phyloP scores from a whole-genome alignment of 768 basidiomycete genomes.

The Boletus rex-veris region DNA sequence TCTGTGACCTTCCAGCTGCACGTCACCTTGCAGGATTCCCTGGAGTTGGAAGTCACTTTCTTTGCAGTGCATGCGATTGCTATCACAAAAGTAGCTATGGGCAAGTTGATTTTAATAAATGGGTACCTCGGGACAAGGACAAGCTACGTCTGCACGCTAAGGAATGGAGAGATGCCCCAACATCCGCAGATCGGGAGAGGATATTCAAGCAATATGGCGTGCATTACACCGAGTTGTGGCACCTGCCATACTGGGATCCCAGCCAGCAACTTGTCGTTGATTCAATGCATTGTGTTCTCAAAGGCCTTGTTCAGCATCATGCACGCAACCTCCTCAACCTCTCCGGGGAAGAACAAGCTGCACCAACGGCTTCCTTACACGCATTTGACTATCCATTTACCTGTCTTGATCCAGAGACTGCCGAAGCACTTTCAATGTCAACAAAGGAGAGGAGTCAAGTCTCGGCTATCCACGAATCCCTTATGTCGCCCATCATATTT shows the following conservation, averaged over 20 bases:
- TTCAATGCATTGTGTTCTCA: too few species aligned
- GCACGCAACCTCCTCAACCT: background rate
- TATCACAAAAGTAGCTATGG: slow-evolving; percentile 10
- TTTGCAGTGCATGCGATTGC: slow-evolving; percentile 31
- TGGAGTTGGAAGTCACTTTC: slow-evolving; percentile 17
- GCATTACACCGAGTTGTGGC: too few species aligned
- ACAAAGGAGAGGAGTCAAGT: background rate
- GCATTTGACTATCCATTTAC: background rate
- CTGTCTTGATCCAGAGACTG: too few species aligned
- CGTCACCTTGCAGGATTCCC: slow-evolving; percentile 26
- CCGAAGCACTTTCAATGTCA: background rate
- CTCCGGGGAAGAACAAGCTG: background rate
- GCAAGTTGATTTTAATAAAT: slow-evolving; percentile 9
- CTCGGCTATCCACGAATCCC: background rate
- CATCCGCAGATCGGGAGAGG: too few species aligned
- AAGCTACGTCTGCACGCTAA: too few species aligned
- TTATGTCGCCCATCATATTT: too few species aligned
- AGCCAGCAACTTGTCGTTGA: too few species aligned
- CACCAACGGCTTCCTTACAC: background rate
- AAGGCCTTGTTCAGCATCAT: background rate
- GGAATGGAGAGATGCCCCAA: too few species aligned
- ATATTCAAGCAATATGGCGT: too few species aligned
- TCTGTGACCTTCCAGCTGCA: slow-evolving; percentile 38
- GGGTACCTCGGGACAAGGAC: slow-evolving; percentile 3
- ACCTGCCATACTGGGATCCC: too few species aligned